A percentile compares a stretch with the other conserved stretches of the same genome.
phyloP scores from a whole-genome alignment of 202 grass and related monocot genomes.

The Setaria italica region DNA sequence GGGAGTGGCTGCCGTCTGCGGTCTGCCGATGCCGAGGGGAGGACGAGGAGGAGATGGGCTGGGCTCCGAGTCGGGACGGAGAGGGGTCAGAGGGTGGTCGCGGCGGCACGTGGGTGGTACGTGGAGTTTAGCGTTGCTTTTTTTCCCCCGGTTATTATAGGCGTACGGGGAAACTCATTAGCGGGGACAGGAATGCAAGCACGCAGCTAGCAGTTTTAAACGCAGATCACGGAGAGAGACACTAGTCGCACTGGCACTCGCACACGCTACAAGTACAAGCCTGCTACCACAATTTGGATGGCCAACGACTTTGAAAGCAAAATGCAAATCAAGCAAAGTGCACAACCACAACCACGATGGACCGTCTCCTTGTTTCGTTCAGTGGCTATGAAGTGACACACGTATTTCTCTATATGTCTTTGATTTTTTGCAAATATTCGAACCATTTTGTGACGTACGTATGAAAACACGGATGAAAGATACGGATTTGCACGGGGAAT shows the following conservation, averaged over 20 bases:
- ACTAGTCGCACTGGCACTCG: background rate
- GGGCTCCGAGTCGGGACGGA: background rate
- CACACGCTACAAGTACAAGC: background rate
- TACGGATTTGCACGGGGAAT: constrained; percentile 5
- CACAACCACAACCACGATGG: no score
- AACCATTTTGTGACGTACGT: background rate
- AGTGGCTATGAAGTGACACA: no score
- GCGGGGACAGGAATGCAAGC: background rate
- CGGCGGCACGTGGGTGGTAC: constrained; percentile 51
- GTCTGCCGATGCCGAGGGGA: background rate
- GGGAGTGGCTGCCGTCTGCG: background rate
- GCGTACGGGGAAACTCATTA: constrained; percentile 10
- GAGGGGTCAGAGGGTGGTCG: constrained; percentile 41
- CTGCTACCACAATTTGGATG: background rate
- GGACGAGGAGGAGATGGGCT: constrained; percentile 1
- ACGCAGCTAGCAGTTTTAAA: constrained; percentile 1
- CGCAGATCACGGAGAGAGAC: background rate
- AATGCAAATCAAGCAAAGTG: background rate
- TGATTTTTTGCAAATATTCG: background rate
- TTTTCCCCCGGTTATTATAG: no score
- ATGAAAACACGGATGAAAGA: no score
- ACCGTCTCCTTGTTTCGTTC: no score
- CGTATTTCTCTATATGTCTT: background rate
- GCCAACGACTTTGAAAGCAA: background rate
- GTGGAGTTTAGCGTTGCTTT: constrained; percentile 20